Evolutionary conservation across 1,284 basidiomycete genomes (phyloP).

Genomic region (Ustilago lituana): DNA sequence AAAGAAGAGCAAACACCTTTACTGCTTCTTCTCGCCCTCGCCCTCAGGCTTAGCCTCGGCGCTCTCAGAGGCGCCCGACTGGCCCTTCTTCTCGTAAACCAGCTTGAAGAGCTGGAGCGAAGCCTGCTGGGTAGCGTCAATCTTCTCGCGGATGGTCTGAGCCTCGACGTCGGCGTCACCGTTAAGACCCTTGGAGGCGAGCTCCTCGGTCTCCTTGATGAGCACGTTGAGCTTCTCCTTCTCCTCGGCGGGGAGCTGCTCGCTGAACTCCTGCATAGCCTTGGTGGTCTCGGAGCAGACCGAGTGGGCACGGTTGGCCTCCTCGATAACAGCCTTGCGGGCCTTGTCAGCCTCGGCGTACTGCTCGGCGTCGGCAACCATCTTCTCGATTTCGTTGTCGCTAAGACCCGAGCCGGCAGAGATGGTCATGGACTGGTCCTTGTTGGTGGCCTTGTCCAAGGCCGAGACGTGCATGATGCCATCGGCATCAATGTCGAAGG

Average conservation of each 20-base stretch:
- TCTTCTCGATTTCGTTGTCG: slow-evolving; percentile 96
- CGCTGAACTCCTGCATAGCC: slow-evolving; percentile 96
- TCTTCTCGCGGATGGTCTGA: slow-evolving; percentile 89
- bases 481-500: slow-evolving; percentile 97
- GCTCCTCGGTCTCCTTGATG: slow-evolving; percentile 85
- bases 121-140: slow-evolving; percentile 94
- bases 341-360: slow-evolving; percentile 79
- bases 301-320: slow-evolving; percentile 95
- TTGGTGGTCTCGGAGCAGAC: slow-evolving; percentile 96
- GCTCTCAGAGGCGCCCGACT: slow-evolving; percentile 68
- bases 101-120: slow-evolving; percentile 98
- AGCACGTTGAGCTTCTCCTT: slow-evolving; percentile 80
- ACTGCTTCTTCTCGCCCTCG: slow-evolving; percentile 65
- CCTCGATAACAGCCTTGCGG: slow-evolving; percentile 88
- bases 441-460: slow-evolving; percentile 95
- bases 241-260: slow-evolving; percentile 91
- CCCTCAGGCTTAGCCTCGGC: slow-evolving; percentile 43
- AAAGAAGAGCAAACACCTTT: slow-evolving; percentile 13
- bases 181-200: slow-evolving; percentile 89
- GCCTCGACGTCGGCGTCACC: slow-evolving; percentile 83
- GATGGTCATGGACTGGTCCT: slow-evolving; percentile 97
- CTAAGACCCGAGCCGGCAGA: slow-evolving; percentile 95
- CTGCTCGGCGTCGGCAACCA: slow-evolving; percentile 93
- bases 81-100: slow-evolving; percentile 91
- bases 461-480: slow-evolving; percentile 98